Evolutionary conservation across 441 rosid species (phyloP), one percentile per base, ranked within the genome.

Genomic region (Jatropha multifida): DNA sequence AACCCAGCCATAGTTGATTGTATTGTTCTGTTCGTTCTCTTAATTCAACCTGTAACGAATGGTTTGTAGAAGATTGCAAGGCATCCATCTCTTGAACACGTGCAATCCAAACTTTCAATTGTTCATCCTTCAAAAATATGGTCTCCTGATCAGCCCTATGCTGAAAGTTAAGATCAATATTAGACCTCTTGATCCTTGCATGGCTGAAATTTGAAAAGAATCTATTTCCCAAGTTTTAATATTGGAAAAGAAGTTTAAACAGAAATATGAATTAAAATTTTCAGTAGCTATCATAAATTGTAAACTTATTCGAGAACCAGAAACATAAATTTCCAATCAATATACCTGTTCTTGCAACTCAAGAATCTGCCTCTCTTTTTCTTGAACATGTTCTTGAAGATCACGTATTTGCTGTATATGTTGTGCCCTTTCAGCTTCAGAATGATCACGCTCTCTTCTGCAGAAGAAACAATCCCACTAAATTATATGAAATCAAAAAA

Each of bases 381-480:
- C 98, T 86, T 94, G 98, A 77, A 90, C 76, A 82, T 85, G 97
- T 75, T 96, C 97, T 82, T 91, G 97, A 76, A 94, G 88, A 65
- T 96, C 98, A 64, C 81, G 89, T 62, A 96, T 81, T 83, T 96
- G 88, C 68, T 94, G 92, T 69, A 90, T 78, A 71, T 88, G 96
- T 54, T 96, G 99, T 56, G 88, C 84, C 83, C 94, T 90, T 86
- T 96, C 99, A 80, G 96, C 97, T 78, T 94, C 99, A 75, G 97
- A 89, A 81, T 92, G 97, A 86, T 96, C 98, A 84, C 92, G 98
- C 81, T 96, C 99, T 80, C 97, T 90, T 85, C 99, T 96, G 92
- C 80, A 83, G 54, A 70, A 74, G 54, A 32, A 72, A 65, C 15
- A 76, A 54, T 23, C 41, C 74, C 76, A 65, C 66, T 65, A 23